Evolutionary conservation across 495 filamentous ascomycete genomes (phyloP).

Genomic region (Penicillium subrubescens): DNA sequence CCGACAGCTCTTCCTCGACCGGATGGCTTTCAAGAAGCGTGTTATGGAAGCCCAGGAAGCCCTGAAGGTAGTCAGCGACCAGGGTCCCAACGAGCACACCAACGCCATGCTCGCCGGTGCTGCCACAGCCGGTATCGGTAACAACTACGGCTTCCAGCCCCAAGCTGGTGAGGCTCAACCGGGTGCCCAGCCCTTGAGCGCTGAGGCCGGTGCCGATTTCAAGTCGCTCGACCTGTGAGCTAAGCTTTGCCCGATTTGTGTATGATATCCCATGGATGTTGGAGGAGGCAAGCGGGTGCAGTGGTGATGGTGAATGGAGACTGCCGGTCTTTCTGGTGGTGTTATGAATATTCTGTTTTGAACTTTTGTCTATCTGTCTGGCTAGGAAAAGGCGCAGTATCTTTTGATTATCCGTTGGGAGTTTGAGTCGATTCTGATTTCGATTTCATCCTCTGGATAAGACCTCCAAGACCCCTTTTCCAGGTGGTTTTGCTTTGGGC

Average conservation of each 20-base stretch:
- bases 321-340: slow-evolving; percentile 17
- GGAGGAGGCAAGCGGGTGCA: slow-evolving; percentile 8
- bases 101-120: slow-evolving; percentile 53
- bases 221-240: slow-evolving; percentile 51
- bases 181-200: slow-evolving; percentile 66
- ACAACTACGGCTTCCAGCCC: slow-evolving; percentile 64
- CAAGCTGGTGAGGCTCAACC: slow-evolving; percentile 42
- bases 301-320: background rate
- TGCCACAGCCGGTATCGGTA: slow-evolving; percentile 48
- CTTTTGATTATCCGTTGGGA: slow-evolving; percentile 22
- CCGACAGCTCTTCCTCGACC: slow-evolving; percentile 90
- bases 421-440: slow-evolving; percentile 25
- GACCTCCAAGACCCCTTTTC: slow-evolving; percentile 1
- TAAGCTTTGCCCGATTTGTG: slow-evolving; percentile 23
- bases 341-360: slow-evolving; percentile 31
- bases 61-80: slow-evolving; percentile 61
- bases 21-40: slow-evolving; percentile 84
- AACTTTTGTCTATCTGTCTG: slow-evolving; percentile 26
- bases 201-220: slow-evolving; percentile 55
- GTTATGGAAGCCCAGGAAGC: slow-evolving; percentile 79
- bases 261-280: slow-evolving; percentile 30
- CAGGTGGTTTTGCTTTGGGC: slow-evolving; percentile 15
- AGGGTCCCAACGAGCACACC: slow-evolving; percentile 57
- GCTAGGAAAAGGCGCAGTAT: slow-evolving; percentile 37
- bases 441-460: slow-evolving; percentile 15